Percentiles rank a stretch among this genome's conserved stretches.
Evolutionary conservation across 805 yeast species (phyloP).

Genomic region (Wickerhamomyces mucosus): DNA sequence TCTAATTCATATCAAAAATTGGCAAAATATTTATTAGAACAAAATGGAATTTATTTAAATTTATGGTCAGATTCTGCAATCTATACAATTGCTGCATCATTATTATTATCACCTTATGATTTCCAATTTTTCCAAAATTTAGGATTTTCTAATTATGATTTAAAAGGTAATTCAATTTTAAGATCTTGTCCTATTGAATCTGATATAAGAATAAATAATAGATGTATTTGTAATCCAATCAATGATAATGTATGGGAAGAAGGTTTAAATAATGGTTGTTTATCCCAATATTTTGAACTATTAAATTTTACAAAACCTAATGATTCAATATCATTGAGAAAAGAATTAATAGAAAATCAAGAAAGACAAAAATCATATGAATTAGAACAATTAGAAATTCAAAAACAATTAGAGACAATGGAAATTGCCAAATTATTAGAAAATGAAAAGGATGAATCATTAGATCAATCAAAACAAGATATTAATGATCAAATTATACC

Average conservation of each 20-base stretch:
- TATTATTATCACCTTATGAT: background rate
- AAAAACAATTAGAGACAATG: no score
- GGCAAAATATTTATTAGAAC: background rate
- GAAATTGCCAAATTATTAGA: no score
- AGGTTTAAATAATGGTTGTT: background rate
- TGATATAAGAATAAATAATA: background rate
- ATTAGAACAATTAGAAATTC: no score
- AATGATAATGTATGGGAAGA: background rate
- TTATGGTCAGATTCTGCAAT: background rate
- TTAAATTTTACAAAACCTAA: no score
- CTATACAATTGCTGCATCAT: background rate
- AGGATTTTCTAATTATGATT: background rate
- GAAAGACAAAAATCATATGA: no score
- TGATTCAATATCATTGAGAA: no score
- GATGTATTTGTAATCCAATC: background rate
- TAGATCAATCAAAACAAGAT: no score
- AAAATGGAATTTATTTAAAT: background rate
- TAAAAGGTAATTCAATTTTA: background rate
- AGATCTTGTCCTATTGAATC: background rate
- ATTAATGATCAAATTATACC: no score
- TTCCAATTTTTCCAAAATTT: background rate
- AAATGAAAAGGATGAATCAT: no score
- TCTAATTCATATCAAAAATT: background rate
- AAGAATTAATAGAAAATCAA: no score
- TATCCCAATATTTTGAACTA: no score